phyloP scores from a whole-genome alignment of 305 asterid genomes.

The Withania somnifera region DNA sequence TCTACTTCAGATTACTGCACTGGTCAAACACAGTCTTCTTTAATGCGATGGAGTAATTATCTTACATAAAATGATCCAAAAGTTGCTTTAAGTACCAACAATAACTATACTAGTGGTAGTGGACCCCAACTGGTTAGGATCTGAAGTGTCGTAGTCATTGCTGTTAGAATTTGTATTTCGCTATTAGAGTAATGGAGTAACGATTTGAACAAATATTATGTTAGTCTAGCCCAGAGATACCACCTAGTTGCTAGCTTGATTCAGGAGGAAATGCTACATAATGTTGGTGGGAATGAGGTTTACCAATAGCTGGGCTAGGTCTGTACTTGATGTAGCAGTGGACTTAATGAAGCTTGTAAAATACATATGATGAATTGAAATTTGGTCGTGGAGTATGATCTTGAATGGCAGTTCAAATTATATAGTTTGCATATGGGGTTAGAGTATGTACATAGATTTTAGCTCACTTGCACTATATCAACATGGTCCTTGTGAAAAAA shows the following conservation, averaged over 20 bases:
- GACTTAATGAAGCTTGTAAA: neutral
- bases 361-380: neutral
- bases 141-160: neutral
- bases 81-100: neutral
- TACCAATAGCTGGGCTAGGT: neutral
- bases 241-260: neutral
- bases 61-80: neutral
- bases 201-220: neutral
- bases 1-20: too few relatives aligned
- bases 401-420: neutral
- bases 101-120: neutral
- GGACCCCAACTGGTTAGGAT: neutral
- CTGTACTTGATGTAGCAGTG: neutral
- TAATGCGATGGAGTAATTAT: neutral
- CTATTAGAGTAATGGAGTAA: neutral
- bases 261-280: neutral
- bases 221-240: neutral
- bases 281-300: neutral
- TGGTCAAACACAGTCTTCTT: neutral
- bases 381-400: neutral
- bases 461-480: neutral
- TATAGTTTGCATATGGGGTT: neutral
- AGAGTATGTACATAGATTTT: neutral
- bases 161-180: neutral
- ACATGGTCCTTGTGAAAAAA: neutral